Conservation (phyloP, 768 basidiomycete species). For the Sistotremastrum niveocremeum region DNA sequence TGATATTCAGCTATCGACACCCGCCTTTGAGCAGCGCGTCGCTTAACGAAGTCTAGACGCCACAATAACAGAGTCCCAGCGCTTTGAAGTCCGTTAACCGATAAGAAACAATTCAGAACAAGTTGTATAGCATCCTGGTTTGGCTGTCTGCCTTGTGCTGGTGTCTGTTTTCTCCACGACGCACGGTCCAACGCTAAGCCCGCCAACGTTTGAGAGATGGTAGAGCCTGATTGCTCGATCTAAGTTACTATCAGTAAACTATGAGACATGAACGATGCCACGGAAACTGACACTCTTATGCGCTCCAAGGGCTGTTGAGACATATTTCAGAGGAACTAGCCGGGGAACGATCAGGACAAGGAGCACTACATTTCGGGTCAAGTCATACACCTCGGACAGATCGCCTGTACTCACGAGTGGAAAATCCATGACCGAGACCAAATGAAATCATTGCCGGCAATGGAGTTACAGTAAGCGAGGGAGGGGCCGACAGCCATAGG, state of each 20-base stretch:
- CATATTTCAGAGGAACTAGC: slow-evolving; percentile 56
- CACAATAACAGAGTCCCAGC: slow-evolving; percentile 35
- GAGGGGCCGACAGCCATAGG: slow-evolving; percentile 52
- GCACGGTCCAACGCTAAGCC: slow-evolving; percentile 48
- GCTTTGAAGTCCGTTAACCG: slow-evolving; percentile 45
- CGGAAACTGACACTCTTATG: slow-evolving; percentile 54
- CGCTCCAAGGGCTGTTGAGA: slow-evolving; percentile 64
- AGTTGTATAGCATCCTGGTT: slow-evolving; percentile 28
- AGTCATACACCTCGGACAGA: not conserved
- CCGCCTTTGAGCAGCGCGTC: no score
- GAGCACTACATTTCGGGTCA: slow-evolving; percentile 31
- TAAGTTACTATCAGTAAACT: slow-evolving; percentile 13
- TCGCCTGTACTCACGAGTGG: slow-evolving; percentile 37
- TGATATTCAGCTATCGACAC: no score
- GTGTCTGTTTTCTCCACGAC: slow-evolving; percentile 17
- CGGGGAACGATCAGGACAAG: slow-evolving; percentile 63
- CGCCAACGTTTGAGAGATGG: slow-evolving; percentile 59
- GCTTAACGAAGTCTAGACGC: slow-evolving; percentile 25
- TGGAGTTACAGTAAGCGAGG: slow-evolving; percentile 40
- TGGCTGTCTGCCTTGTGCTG: slow-evolving; percentile 11
- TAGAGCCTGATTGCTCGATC: slow-evolving; percentile 66
- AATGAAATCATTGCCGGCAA: slow-evolving; percentile 49
- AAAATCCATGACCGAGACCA: slow-evolving; percentile 58
- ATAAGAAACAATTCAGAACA: slow-evolving; percentile 43
- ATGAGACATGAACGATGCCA: not conserved